Evolutionary conservation across 2,329 filamentous ascomycete species (phyloP).

Genomic region (Beauveria rudraprayagi): DNA sequence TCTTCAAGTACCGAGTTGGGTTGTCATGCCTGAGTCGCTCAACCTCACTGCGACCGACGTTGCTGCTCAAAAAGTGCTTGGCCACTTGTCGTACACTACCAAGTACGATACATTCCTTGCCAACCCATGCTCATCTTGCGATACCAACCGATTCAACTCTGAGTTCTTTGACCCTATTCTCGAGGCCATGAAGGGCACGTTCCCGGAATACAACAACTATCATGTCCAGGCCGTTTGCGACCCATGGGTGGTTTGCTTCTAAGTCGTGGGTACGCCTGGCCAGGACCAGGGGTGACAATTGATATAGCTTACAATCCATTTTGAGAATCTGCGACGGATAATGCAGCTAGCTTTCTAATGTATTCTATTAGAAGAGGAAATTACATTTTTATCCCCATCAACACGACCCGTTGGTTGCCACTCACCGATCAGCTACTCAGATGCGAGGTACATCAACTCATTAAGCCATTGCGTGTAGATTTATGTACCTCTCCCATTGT

Average conservation of each 20-base stretch:
- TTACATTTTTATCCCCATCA: neutral
- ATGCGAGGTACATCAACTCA: neutral
- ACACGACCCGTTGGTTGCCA: neutral
- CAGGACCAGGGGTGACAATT: neutral
- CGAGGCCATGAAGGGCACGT: slow-evolving; percentile 29
- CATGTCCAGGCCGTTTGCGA: slow-evolving; percentile 29
- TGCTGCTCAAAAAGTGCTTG: slow-evolving; percentile 24
- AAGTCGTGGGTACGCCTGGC: slow-evolving; percentile 8
- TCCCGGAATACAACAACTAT: slow-evolving; percentile 31
- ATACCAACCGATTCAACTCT: slow-evolving; percentile 27
- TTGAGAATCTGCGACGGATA: neutral
- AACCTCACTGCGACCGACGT: slow-evolving; percentile 26
- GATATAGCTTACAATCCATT: slow-evolving; percentile 2
- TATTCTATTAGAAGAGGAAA: neutral
- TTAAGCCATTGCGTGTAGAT: neutral
- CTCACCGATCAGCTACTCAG: neutral
- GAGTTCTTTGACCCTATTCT: slow-evolving; percentile 31
- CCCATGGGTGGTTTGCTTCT: slow-evolving; percentile 31
- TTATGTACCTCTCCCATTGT: neutral
- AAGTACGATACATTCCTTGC: slow-evolving; percentile 30
- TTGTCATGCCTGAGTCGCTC: slow-evolving; percentile 32
- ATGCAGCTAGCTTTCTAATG: slow-evolving; percentile 6
- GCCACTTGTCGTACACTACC: slow-evolving; percentile 29
- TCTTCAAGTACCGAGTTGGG: slow-evolving; percentile 23
- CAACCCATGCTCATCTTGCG: slow-evolving; percentile 29